phyloP scores from a whole-genome alignment of 331 rosid species.

The Erythrophleum ivorense region DNA sequence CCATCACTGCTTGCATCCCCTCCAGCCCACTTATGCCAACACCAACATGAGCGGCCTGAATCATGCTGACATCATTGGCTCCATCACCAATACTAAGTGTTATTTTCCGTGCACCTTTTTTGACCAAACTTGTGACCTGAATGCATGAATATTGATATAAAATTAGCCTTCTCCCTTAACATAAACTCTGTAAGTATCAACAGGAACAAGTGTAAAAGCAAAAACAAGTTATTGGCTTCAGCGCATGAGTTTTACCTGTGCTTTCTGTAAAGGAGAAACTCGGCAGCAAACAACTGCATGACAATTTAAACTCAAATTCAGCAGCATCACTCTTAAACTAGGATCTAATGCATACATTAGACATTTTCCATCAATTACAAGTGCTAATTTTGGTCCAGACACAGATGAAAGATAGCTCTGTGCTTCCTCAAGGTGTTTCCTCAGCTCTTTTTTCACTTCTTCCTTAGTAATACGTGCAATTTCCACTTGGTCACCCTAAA shows the following conservation, averaged over 20 bases:
- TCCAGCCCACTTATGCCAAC: conserved; percentile 83
- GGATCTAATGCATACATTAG: conserved; percentile 98
- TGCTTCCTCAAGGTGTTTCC: conserved; percentile 81
- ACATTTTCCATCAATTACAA: conserved; percentile 96
- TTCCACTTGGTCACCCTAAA: conserved; percentile 96
- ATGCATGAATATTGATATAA: not conserved
- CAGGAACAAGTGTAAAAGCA: not conserved
- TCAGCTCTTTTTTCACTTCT: conserved; percentile 76
- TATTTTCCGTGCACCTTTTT: conserved; percentile 71
- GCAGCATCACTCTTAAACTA: conserved; percentile 81
- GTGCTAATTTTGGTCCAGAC: conserved; percentile 84
- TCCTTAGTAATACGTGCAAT: conserved; percentile 86
- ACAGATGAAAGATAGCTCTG: conserved; percentile 56
- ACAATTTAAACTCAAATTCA: conserved; percentile 92
- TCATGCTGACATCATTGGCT: conserved; percentile 85
- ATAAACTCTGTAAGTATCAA: not conserved
- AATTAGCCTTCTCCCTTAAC: conserved; percentile 2
- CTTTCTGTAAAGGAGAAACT: conserved; percentile 98
- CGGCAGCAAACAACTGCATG: conserved; percentile 97
- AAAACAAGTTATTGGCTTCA: not conserved
- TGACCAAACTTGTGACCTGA: conserved; percentile 78
- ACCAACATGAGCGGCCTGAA: conserved; percentile 88
- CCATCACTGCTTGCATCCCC: conserved; percentile 93
- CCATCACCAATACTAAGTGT: conserved; percentile 84
- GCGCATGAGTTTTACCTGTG: conserved; percentile 71